These are phyloP conservation scores for Linderniella brevidens DNA, from an alignment of 257 asterid genomes.

Conservation along the genomic window DNA sequence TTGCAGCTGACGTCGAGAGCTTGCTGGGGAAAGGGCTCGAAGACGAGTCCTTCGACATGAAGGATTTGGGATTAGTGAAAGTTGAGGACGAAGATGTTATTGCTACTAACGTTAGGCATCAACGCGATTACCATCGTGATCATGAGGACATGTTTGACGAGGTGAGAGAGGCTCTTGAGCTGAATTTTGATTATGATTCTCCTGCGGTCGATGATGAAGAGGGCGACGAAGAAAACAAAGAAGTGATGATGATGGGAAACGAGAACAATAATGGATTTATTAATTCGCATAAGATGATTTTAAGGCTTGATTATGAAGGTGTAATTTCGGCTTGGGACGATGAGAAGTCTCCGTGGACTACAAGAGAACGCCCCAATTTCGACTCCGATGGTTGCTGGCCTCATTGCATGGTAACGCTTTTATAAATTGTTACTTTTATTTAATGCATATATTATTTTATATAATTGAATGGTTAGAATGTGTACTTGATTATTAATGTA, in stretches of 20 bases:
- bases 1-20: slow-evolving; percentile 73
- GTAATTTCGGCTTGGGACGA: slow-evolving; percentile 64
- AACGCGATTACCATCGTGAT: not conserved
- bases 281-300: slow-evolving; percentile 18
- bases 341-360: slow-evolving; percentile 56
- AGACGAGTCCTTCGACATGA: slow-evolving; percentile 47
- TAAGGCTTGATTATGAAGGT: slow-evolving; percentile 53
- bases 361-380: slow-evolving; percentile 53
- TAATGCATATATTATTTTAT: no score
- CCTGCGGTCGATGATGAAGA: slow-evolving; percentile 17
- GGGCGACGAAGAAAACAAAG: not conserved
- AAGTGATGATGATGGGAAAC: not conserved
- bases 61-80: slow-evolving; percentile 37
- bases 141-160: slow-evolving; percentile 20
- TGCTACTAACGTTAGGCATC: not conserved
- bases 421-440: not conserved
- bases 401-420: slow-evolving; percentile 34
- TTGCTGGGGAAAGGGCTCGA: slow-evolving; percentile 67
- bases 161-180: slow-evolving; percentile 31
- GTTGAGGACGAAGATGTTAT: slow-evolving; percentile 27
- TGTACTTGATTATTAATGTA: no score
- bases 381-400: slow-evolving; percentile 48
- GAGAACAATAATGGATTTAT: slow-evolving; percentile 13
- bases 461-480: no score
- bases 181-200: slow-evolving; percentile 41